Base-by-base conservation (phyloP, 176 grass and related monocot species). In the Eragrostis curvula region DNA sequence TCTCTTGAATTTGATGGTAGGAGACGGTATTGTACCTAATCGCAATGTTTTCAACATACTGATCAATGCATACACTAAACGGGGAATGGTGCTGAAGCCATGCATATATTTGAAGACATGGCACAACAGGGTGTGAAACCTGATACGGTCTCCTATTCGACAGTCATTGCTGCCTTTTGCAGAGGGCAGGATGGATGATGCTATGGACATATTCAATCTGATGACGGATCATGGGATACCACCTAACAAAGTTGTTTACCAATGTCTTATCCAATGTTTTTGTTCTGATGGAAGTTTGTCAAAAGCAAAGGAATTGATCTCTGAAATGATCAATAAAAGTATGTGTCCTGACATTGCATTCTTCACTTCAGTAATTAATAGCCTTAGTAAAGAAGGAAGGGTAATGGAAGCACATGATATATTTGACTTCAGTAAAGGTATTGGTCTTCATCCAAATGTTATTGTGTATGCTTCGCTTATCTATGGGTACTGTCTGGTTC, bases 131-230 rank as follows among this genome's bases (percentile, higher is more conserved):
- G 85, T 45, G 16, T 78, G 18, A n/a, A 7, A 0, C 85, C 72
- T 1, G 18, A 55, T 55, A 2, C 20, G 0, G n/a, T 77, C 40
- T 46, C 25, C 39, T 87, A 72, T 53, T 3, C 1, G 16, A 83
- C 68, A 27, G 5, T 87, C 17, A 63, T 87, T 17, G 15, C 16
- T 46, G 57, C 46, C 1, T n/a, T 65, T 28, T 47, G 55, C 61
- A 88, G 52, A n/a, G 28, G 65, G 48, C 13, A 72, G 39, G 40
- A 30, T 88, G 25, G 51, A 67, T 78, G 73, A 88, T 42, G 86
- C 74, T 18, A 17, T 83, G 36, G 7, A 23, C 8, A 18, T 51
- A 61, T 57, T 84, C 4, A 66, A 51, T n/a, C 13, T 53, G 50
- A 83, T 88, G 72, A 7, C 12, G 55, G 32, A 49, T 42, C 16